Evolutionary conservation across 140 eudicot genomes (phyloP), one percentile per base, ranked within the genome.

Genomic region (Senecio squalidus): DNA sequence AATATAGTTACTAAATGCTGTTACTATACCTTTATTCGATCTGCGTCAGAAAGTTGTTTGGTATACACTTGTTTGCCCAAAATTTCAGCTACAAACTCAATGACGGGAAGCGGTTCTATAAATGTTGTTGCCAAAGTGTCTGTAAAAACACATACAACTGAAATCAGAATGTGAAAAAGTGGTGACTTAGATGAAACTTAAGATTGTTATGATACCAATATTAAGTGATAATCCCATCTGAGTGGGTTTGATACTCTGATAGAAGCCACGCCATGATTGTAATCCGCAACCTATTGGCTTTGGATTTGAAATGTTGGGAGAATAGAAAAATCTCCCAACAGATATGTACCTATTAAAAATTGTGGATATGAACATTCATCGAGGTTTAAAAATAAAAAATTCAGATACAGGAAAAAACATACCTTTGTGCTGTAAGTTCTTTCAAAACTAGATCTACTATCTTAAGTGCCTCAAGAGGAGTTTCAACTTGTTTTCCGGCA

Each of bases 171-270:
- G 7, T 18, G 48, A 17, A 33, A 25, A 34, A 14, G 13, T 40
- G 26, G 11, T 50, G 11, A 44, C 8, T 10, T 17, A 46, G 53
- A 31, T 45, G 11, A 7, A 7, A 46, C n/a, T n/a, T n/a, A n/a
- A 16, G 4, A 18, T 9, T 25, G 8, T 41, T 6, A 13, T 26
- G 67, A 16, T 56, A 86, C 96, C 86, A 13, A 87, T 83, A 39
- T 87, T 87, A 50, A 87, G 62, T 17, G 96, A 81, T 64, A 87
- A 70, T 33, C 96, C 96, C 96, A 87, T 87, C 55, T 87, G 96
- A 27, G 96, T 87, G 10, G 89, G 94, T 20, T 78, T 77, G 4
- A 83, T 72, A 62, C 94, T 87, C 53, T 87, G 96, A 69, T 87
- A 87, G 59, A 78, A 87, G 16, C 96, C 96, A 44, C 94, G 60